phyloP scores from a whole-genome alignment of 768 basidiomycete species.

The Amylocystis lapponica region DNA sequence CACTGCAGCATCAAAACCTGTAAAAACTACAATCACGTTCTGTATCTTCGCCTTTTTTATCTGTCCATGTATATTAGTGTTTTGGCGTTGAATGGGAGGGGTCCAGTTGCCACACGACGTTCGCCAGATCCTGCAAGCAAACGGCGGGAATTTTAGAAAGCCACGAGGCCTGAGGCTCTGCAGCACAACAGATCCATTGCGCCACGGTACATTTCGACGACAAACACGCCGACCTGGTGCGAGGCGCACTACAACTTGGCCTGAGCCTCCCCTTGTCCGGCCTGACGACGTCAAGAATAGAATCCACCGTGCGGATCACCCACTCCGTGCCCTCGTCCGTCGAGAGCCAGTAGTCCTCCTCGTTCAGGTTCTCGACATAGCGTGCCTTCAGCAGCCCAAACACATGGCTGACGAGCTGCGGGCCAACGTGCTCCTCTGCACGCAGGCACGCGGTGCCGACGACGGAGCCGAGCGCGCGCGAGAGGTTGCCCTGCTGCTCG shows the following conservation, averaged over 20 bases:
- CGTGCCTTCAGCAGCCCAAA: slow-evolving; percentile 89
- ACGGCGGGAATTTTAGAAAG: too few relatives aligned
- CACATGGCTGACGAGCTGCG: slow-evolving; percentile 83
- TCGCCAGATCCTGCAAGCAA: too few relatives aligned
- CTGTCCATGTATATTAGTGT: slow-evolving; percentile 3
- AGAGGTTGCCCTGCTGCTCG: slow-evolving; percentile 72
- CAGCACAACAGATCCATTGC: too few relatives aligned
- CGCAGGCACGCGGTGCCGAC: slow-evolving; percentile 83
- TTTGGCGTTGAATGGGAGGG: too few relatives aligned
- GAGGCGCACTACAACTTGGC: slow-evolving; percentile 69
- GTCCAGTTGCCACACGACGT: too few relatives aligned
- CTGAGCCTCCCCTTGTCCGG: slow-evolving; percentile 32
- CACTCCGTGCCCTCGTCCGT: slow-evolving; percentile 86
- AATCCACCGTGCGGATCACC: slow-evolving; percentile 80
- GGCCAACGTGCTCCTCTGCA: slow-evolving; percentile 78
- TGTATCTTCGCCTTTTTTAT: slow-evolving; percentile 40
- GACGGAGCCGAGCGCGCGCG: slow-evolving; percentile 77
- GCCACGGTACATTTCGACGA: too few relatives aligned
- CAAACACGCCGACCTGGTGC: too few relatives aligned
- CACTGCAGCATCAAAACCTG: slow-evolving; percentile 8
- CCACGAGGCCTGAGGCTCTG: neutral
- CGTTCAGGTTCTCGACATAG: slow-evolving; percentile 46
- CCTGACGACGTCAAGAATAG: slow-evolving; percentile 69
- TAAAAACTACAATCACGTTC: slow-evolving; percentile 1
- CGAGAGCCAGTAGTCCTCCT: slow-evolving; percentile 75